phyloP scores from a whole-genome alignment of 2,329 filamentous ascomycete species.

The Pyrenophora graminea region DNA sequence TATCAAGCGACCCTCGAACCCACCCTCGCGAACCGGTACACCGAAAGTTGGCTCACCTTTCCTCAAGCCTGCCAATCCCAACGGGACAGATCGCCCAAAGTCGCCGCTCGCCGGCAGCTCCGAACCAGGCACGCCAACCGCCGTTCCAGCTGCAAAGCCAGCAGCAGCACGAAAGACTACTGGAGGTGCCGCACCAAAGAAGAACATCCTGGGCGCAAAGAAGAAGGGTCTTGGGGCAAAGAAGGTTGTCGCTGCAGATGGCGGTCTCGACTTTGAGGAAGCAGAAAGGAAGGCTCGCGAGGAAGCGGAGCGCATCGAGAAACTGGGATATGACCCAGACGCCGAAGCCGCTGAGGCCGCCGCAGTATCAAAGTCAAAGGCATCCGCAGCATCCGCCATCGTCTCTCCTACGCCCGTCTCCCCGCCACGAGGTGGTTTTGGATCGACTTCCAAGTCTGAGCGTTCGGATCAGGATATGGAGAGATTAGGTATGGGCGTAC shows the following conservation, averaged over 20 bases:
- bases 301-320: slow-evolving; percentile 93
- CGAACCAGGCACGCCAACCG: slow-evolving; percentile 55
- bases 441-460: slow-evolving; percentile 59
- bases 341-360: slow-evolving; percentile 64
- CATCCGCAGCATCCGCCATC: slow-evolving; percentile 61
- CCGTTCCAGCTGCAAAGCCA: slow-evolving; percentile 63
- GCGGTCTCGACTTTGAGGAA: slow-evolving; percentile 83
- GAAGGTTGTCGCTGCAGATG: slow-evolving; percentile 74
- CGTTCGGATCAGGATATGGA: slow-evolving; percentile 77
- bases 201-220: slow-evolving; percentile 85
- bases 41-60: slow-evolving; percentile 88
- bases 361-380: slow-evolving; percentile 46
- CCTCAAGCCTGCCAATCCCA: slow-evolving; percentile 72
- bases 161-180: slow-evolving; percentile 79
- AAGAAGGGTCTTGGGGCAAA: slow-evolving; percentile 61
- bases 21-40: slow-evolving; percentile 85
- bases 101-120: slow-evolving; percentile 68
- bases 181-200: slow-evolving; percentile 68
- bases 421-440: slow-evolving; percentile 65
- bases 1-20: slow-evolving; percentile 94
- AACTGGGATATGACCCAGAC: slow-evolving; percentile 92
- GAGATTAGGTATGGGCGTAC: slow-evolving; percentile 85
- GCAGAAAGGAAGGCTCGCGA: slow-evolving; percentile 97
- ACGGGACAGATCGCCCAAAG: slow-evolving; percentile 68
- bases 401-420: slow-evolving; percentile 77